phyloP scores from a whole-genome alignment of 306 rosid species.

The Pyrus betulifolia region DNA sequence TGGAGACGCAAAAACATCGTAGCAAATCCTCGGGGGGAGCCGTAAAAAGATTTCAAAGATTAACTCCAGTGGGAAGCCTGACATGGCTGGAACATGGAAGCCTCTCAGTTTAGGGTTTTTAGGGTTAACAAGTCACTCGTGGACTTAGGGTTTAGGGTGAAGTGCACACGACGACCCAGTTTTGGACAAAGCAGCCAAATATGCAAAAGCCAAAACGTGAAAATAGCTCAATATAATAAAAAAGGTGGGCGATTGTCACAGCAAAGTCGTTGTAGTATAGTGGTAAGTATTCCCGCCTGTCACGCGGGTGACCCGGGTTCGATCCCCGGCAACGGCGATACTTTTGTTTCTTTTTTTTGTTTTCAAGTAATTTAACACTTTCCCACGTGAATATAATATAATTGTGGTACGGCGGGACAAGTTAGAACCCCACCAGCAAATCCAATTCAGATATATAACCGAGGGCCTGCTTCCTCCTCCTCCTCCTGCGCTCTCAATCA shows the following conservation, averaged over 20 bases:
- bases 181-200: neutral
- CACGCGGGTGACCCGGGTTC: neutral
- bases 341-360: neutral
- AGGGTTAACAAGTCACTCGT: neutral
- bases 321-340: neutral
- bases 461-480: neutral
- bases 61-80: neutral
- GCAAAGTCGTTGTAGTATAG: neutral
- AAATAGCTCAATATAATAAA: too few relatives aligned
- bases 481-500: neutral
- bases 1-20: neutral
- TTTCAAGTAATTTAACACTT: neutral
- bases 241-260: neutral
- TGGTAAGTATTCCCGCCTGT: slow-evolving; percentile 6
- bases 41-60: neutral
- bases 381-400: too few relatives aligned
- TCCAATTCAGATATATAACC: too few relatives aligned
- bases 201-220: neutral
- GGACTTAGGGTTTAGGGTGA: neutral
- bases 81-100: neutral
- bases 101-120: neutral
- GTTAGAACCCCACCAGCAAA: too few relatives aligned
- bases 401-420: too few relatives aligned
- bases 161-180: neutral
- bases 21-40: neutral